A percentile compares a stretch with the other conserved stretches of the same genome.
Conservation (phyloP, 176 grass and related monocot species). For the Ensete ventricosum region DNA sequence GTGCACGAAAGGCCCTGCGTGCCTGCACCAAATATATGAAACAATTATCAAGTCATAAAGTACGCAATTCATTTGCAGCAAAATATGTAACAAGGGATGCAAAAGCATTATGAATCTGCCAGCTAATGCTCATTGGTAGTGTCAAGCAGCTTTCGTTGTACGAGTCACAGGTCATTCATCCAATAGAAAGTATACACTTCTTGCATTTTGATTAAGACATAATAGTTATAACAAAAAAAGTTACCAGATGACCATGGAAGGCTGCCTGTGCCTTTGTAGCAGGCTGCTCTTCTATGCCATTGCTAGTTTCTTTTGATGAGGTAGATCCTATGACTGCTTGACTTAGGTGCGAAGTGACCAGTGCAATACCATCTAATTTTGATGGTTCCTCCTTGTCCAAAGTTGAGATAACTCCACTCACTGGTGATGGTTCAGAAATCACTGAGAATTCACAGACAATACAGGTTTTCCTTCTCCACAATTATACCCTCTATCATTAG, state of each 20-base stretch:
- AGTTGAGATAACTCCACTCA: slow-evolving; percentile 29
- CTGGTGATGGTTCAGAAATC: slow-evolving; percentile 69
- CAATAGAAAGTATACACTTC: too few species aligned
- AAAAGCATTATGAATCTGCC: too few species aligned
- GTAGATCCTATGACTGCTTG: slow-evolving; percentile 26
- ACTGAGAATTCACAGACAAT: slow-evolving; percentile 42
- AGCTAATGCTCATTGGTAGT: background rate
- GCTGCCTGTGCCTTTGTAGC: slow-evolving; percentile 81
- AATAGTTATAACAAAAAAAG: background rate
- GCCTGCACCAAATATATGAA: slow-evolving; percentile 32
- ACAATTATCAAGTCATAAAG: background rate
- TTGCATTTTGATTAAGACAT: background rate
- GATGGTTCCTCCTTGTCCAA: slow-evolving; percentile 32
- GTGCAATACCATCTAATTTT: slow-evolving; percentile 17
- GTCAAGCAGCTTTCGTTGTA: background rate
- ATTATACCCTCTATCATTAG: slow-evolving; percentile 35
- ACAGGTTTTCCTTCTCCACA: slow-evolving; percentile 31
- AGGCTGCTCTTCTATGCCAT: slow-evolving; percentile 56
- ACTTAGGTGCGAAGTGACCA: slow-evolving; percentile 14
- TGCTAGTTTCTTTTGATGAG: slow-evolving; percentile 25
- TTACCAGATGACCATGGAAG: slow-evolving; percentile 89
- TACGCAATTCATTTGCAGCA: background rate
- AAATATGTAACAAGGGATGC: too few species aligned
- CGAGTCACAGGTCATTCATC: too few species aligned
- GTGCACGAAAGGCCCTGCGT: slow-evolving; percentile 62